phyloP scores from a whole-genome alignment of 2,329 filamentous ascomycete species.

The Beauveria bassiana region DNA sequence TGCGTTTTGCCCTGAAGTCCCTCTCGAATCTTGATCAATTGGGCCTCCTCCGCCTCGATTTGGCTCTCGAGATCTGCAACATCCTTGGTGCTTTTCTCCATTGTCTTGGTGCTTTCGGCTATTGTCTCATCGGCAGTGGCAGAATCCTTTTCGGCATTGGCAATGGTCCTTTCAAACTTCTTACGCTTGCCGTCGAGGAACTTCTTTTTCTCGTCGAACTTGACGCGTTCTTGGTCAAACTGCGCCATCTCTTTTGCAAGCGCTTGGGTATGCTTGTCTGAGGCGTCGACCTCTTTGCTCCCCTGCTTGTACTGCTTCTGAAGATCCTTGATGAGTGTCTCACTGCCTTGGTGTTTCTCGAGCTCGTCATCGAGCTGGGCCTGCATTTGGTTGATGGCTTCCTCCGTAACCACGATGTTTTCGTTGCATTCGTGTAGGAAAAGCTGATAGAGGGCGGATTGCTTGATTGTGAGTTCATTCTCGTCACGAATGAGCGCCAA shows the following conservation, averaged over 20 bases:
- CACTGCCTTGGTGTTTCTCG: constrained; percentile 83
- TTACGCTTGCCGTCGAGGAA: constrained; percentile 86
- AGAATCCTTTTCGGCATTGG: constrained; percentile 65
- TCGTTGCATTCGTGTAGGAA: constrained; percentile 83
- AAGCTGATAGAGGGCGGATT: constrained; percentile 87
- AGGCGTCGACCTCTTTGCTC: constrained; percentile 72
- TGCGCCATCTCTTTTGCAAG: constrained; percentile 82
- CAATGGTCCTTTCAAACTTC: constrained; percentile 85
- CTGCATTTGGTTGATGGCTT: constrained; percentile 87
- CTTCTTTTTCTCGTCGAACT: constrained; percentile 96
- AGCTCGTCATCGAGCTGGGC: constrained; percentile 78
- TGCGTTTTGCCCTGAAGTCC: constrained; percentile 93
- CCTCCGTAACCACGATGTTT: constrained; percentile 80
- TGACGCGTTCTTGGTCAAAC: constrained; percentile 93
- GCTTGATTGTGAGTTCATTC: constrained; percentile 84
- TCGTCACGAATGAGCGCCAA: constrained; percentile 84
- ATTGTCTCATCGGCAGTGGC: constrained; percentile 71
- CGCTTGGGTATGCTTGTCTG: constrained; percentile 74
- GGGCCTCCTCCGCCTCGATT: constrained; percentile 70
- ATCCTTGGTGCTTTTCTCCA: constrained; percentile 67
- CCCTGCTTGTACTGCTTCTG: constrained; percentile 78
- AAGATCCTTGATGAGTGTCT: constrained; percentile 82
- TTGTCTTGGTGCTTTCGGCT: constrained; percentile 68
- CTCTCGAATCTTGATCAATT: constrained; percentile 77
- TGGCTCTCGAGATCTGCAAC: constrained; percentile 68